phyloP scores from a whole-genome alignment of 1,284 basidiomycete genomes.

The Papiliotrema laurentii region DNA sequence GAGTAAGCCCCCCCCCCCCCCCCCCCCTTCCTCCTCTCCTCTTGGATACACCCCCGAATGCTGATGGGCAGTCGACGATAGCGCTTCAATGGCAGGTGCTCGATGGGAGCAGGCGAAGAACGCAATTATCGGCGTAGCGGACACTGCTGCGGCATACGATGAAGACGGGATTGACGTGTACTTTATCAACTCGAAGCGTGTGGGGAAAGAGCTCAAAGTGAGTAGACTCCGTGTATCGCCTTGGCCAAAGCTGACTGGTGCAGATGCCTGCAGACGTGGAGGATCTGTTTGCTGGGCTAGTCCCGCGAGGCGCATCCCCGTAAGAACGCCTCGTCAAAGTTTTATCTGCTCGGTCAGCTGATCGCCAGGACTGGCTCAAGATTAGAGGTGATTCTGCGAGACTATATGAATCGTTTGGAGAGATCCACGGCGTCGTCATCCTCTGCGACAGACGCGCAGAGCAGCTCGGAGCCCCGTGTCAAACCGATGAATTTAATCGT shows the following conservation, averaged over 20 bases:
- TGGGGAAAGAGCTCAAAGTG: constrained; percentile 39
- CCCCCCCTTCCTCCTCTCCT: neutral
- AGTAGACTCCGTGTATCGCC: neutral
- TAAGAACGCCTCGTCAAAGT: constrained; percentile 12
- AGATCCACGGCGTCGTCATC: constrained; percentile 15
- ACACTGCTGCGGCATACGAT: constrained; percentile 36
- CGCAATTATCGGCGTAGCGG: constrained; percentile 40
- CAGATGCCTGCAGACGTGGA: constrained; percentile 39
- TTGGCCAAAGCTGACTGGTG: neutral
- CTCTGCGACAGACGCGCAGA: constrained; percentile 5
- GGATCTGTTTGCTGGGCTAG: constrained; percentile 39
- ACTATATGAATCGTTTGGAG: constrained; percentile 42
- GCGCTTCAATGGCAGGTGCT: constrained; percentile 38
- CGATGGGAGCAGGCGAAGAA: constrained; percentile 37
- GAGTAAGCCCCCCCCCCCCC: constrained; percentile 16
- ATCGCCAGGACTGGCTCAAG: constrained; percentile 30
- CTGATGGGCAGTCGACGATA: constrained; percentile 30
- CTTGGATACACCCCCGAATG: neutral
- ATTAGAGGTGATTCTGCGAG: constrained; percentile 37
- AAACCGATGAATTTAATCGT: constrained; percentile 44
- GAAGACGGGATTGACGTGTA: constrained; percentile 44
- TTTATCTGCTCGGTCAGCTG: neutral
- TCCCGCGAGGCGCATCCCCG: constrained; percentile 41
- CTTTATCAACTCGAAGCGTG: constrained; percentile 44
- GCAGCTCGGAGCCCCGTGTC: too few species aligned